Conservation (phyloP, 768 basidiomycete genomes). For the Mycena polygramma region DNA sequence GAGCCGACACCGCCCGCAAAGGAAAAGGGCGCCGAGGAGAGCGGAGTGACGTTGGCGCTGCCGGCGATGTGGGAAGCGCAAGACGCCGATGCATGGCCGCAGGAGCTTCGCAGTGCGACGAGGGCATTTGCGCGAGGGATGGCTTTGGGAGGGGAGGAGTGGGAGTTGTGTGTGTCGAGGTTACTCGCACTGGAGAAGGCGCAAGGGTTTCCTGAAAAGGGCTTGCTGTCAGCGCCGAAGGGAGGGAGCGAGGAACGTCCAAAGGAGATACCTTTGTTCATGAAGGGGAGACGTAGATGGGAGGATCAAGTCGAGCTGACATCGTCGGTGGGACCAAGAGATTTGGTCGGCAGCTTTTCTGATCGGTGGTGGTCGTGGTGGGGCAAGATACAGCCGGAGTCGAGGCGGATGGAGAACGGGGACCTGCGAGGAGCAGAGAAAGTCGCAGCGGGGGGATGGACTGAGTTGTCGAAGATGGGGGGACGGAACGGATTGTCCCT, state of each 20-base stretch:
- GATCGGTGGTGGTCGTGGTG: constrained; percentile 17
- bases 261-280: neutral
- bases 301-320: neutral
- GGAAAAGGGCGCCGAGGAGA: too few relatives aligned
- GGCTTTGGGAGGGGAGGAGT: constrained; percentile 7
- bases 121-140: neutral
- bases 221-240: neutral
- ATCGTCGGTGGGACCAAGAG: neutral
- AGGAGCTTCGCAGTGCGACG: neutral
- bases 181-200: neutral
- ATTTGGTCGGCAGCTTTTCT: neutral
- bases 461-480: neutral
- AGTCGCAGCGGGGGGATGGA: neutral
- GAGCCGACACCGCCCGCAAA: too few relatives aligned
- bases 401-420: neutral
- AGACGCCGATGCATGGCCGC: too few relatives aligned
- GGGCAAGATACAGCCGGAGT: neutral
- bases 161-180: neutral
- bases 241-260: neutral
- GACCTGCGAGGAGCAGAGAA: neutral
- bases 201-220: neutral
- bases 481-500: constrained; percentile 11
- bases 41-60: too few relatives aligned
- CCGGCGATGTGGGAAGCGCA: too few relatives aligned
- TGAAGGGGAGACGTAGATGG: neutral